Percentiles rank a stretch among this genome's conserved stretches.
These are phyloP conservation scores for Arachis hypogaea DNA, from an alignment of 306 rosid species.

Conservation along the genomic window DNA sequence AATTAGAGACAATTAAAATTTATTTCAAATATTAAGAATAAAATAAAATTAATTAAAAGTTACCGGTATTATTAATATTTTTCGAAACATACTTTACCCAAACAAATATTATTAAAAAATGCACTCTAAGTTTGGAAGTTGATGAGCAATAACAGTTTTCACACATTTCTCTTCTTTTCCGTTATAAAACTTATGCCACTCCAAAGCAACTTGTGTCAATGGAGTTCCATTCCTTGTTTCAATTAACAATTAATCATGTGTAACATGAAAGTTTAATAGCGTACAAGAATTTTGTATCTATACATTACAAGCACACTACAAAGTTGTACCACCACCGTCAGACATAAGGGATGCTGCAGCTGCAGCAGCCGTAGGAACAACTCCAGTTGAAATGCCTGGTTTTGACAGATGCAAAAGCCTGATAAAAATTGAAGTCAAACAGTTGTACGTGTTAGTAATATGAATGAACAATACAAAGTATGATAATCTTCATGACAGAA, in stretches of 20 bases:
- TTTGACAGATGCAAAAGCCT: conserved; percentile 96
- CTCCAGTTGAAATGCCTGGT: conserved; percentile 91
- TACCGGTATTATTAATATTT: too few relatives aligned
- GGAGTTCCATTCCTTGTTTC: neutral
- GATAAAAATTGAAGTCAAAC: conserved; percentile 48
- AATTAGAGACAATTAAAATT: too few relatives aligned
- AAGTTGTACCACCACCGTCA: conserved; percentile 80
- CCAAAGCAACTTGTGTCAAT: neutral
- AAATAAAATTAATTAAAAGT: too few relatives aligned
- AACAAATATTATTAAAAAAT: too few relatives aligned
- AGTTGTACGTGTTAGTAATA: conserved; percentile 19
- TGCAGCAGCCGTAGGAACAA: conserved; percentile 95
- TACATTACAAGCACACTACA: conserved; percentile 41
- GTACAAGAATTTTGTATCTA: neutral
- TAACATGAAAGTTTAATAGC: neutral
- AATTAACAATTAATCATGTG: neutral
- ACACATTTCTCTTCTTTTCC: neutral
- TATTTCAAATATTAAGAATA: too few relatives aligned
- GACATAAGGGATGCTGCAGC: conserved; percentile 98
- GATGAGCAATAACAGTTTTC: too few relatives aligned
- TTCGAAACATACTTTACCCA: too few relatives aligned
- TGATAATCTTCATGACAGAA: neutral
- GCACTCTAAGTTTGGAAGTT: too few relatives aligned
- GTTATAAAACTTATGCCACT: neutral
- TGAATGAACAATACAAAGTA: conserved; percentile 18